Conservation (phyloP, 768 basidiomycete genomes). For the Tulasnella sp. region DNA sequence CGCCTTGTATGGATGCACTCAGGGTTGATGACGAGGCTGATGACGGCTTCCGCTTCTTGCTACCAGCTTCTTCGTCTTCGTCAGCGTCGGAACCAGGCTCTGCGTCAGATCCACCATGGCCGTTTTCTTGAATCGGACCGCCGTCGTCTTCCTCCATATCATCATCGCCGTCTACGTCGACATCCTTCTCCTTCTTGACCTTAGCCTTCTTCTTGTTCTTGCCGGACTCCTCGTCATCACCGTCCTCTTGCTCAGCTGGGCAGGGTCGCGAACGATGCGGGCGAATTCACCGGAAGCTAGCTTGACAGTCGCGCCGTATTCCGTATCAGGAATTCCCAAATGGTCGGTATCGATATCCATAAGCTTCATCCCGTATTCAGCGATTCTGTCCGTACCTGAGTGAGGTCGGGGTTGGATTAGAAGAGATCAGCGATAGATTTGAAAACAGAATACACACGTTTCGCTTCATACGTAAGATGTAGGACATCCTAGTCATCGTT, state of each 20-base stretch:
- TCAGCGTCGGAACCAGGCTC: conserved; percentile 31
- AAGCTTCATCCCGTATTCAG: conserved; percentile 97
- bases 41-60: conserved; percentile 34
- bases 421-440: neutral
- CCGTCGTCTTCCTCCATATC: conserved; percentile 32
- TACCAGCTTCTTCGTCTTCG: conserved; percentile 37
- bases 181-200: conserved; percentile 20
- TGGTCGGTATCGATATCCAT: conserved; percentile 98
- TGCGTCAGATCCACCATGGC: conserved; percentile 6
- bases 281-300: conserved; percentile 80
- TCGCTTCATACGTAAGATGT: conserved; percentile 80
- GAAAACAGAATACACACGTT: conserved; percentile 41
- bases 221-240: conserved; percentile 34
- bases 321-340: conserved; percentile 91
- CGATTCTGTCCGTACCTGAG: conserved; percentile 79
- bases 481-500: conserved; percentile 82
- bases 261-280: conserved; percentile 86
- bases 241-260: conserved; percentile 47
- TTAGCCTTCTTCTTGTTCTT: conserved; percentile 26
- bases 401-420: neutral
- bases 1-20: too few relatives aligned
- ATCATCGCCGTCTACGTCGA: conserved; percentile 18
- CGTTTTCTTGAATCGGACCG: conserved; percentile 26
- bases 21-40: neutral
- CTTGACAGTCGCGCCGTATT: conserved; percentile 86